Base-by-base conservation (phyloP, 2,329 filamentous ascomycete species). In the Penicillium sp. region DNA sequence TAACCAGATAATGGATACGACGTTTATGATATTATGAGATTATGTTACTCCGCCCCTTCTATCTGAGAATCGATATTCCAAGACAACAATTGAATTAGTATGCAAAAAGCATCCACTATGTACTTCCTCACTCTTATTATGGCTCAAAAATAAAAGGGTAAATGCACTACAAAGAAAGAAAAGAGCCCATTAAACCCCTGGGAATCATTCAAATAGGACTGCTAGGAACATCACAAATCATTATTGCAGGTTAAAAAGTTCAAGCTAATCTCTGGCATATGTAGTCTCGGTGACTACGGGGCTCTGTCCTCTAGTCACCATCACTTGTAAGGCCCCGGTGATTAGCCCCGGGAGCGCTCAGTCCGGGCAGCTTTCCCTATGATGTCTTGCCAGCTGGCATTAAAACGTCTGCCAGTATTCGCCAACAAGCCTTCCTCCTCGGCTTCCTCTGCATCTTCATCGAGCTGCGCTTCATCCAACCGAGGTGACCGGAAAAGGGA, bases 381-480 rank as follows among this genome's bases (percentile, higher is more conserved):
- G 48, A 96, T 88, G 70, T 96, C 91, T 71, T 93, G 85, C 91
- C 91, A 97, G 1, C 89, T 91, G 5, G 90, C 90, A 41, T 89
- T 88, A 63, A 96, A 91, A 31, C 91, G 82, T 55, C 91, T 79
- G 6, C 91, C 86, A 0, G 91, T 96, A 65, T 85, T 91, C 0
- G 91, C 90, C 44, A 99, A 78, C 46, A 99, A 78, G 11, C 92
- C 90, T 76, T 99, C 94, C 69, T 99, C 94, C 71, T 97, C 94
- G 17, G 93, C 91, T 30, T 88, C 89, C 72, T 96, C 90, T 16
- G 92, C 87, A 69, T 97, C 92, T 59, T 93, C 89, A 61, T 97
- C 94, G 8, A 95, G 73, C 67, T 92, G 86, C 43, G 84, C 82
- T 53, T 93, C 80, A 65, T 93, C 85, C 35, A 96, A 74, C 68